Evolutionary conservation across 768 basidiomycete genomes (phyloP).

Genomic region (Leccinum boreale): DNA sequence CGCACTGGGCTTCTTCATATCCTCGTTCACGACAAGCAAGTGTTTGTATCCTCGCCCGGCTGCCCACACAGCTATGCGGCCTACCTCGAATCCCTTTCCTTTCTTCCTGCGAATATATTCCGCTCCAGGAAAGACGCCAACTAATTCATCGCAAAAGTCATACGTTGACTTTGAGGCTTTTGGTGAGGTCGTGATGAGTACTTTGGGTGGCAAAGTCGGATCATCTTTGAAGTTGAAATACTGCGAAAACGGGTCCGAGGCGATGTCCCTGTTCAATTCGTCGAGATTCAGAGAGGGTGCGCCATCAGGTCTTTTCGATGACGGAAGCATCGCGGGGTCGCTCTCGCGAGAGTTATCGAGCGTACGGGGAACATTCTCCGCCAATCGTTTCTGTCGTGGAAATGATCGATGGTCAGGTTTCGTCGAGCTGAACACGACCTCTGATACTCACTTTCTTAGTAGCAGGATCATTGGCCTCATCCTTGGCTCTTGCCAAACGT

Average conservation of each 20-base stretch:
- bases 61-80: constrained; percentile 91
- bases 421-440: not conserved
- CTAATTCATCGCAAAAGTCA: constrained; percentile 89
- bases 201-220: constrained; percentile 74
- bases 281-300: constrained; percentile 42
- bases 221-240: constrained; percentile 71
- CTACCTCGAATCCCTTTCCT: constrained; percentile 88
- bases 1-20: constrained; percentile 91
- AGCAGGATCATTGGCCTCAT: constrained; percentile 71
- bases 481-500: constrained; percentile 73
- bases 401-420: not conserved
- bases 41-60: constrained; percentile 85
- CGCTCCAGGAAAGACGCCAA: constrained; percentile 86
- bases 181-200: constrained; percentile 87
- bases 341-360: constrained; percentile 92
- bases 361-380: constrained; percentile 84
- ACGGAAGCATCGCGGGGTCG: constrained; percentile 47
- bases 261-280: constrained; percentile 66
- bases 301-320: constrained; percentile 27
- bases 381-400: constrained; percentile 68
- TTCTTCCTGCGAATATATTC: constrained; percentile 86
- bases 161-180: constrained; percentile 88
- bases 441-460: constrained; percentile 62
- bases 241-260: constrained; percentile 71
- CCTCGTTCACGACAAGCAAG: constrained; percentile 91